phyloP scores from a whole-genome alignment of 768 basidiomycete species.

The Trametopsis cervina region DNA sequence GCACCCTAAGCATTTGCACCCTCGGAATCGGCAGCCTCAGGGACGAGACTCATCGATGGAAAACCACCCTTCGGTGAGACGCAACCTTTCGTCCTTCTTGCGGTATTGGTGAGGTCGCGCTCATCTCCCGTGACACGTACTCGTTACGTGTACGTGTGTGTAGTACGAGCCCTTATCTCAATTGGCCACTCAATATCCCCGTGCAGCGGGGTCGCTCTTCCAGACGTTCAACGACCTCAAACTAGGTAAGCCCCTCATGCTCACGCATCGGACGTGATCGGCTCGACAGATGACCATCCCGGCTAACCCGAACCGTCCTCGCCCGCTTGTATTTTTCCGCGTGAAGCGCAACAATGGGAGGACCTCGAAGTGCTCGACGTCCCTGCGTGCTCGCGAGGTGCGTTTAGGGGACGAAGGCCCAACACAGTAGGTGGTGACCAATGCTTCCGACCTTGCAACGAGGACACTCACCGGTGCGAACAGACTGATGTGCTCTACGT shows the following conservation, averaged over 20 bases:
- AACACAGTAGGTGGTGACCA: slow-evolving; percentile 37
- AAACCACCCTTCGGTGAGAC: slow-evolving; percentile 22
- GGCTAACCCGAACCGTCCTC: not conserved
- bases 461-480: slow-evolving; percentile 1
- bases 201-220: slow-evolving; percentile 52
- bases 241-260: slow-evolving; percentile 36
- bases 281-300: too few relatives aligned
- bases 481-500: slow-evolving; percentile 43
- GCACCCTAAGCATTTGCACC: too few relatives aligned
- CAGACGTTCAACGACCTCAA: slow-evolving; percentile 73
- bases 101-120: not conserved
- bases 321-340: not conserved
- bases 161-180: slow-evolving; percentile 43
- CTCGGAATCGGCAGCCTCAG: too few relatives aligned
- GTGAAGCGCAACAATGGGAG: slow-evolving; percentile 65
- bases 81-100: too few relatives aligned
- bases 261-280: too few relatives aligned
- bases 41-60: slow-evolving; percentile 20
- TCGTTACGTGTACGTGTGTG: not conserved
- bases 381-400: slow-evolving; percentile 41
- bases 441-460: too few relatives aligned
- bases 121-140: not conserved
- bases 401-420: slow-evolving; percentile 51
- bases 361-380: slow-evolving; percentile 60
- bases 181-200: slow-evolving; percentile 55